Conservation (phyloP, 768 basidiomycete genomes). For the Termitomyces sp. region DNA sequence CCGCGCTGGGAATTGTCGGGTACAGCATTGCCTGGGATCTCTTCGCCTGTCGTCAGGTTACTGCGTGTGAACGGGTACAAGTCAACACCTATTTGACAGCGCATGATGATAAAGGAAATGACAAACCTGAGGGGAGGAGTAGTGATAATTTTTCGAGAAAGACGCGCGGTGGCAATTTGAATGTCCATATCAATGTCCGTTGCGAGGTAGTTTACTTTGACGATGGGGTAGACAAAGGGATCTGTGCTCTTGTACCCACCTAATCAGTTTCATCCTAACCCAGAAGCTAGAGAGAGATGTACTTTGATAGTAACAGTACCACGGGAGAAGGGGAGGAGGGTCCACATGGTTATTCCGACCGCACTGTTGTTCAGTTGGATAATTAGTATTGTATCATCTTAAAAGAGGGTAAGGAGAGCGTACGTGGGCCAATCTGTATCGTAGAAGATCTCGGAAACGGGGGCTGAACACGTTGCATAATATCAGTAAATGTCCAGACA, state of each 20-base stretch:
- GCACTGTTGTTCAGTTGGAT: conserved; percentile 19
- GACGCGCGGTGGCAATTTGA: conserved; percentile 42
- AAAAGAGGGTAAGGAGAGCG: conserved; percentile 4
- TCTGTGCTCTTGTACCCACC: conserved; percentile 31
- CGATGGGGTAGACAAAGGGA: conserved; percentile 41
- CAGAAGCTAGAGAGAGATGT: background rate
- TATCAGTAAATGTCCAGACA: background rate
- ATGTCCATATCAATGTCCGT: conserved; percentile 44
- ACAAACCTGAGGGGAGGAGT: background rate
- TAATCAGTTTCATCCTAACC: background rate
- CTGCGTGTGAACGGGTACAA: background rate
- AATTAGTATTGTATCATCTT: background rate
- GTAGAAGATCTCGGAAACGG: conserved; percentile 43
- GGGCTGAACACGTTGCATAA: conserved; percentile 25
- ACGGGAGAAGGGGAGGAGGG: conserved; percentile 49
- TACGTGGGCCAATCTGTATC: conserved; percentile 42
- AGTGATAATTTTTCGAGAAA: conserved; percentile 27
- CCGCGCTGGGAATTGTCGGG: conserved; percentile 41
- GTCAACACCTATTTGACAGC: background rate
- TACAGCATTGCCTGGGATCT: conserved; percentile 33
- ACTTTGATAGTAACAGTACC: conserved; percentile 46
- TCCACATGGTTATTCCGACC: conserved; percentile 48
- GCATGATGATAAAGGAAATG: no score
- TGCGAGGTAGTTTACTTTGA: conserved; percentile 48
- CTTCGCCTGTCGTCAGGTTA: conserved; percentile 22